These are phyloP conservation scores for Mucuna pruriens DNA, from an alignment of 306 rosid genomes.

Conservation along the genomic window DNA sequence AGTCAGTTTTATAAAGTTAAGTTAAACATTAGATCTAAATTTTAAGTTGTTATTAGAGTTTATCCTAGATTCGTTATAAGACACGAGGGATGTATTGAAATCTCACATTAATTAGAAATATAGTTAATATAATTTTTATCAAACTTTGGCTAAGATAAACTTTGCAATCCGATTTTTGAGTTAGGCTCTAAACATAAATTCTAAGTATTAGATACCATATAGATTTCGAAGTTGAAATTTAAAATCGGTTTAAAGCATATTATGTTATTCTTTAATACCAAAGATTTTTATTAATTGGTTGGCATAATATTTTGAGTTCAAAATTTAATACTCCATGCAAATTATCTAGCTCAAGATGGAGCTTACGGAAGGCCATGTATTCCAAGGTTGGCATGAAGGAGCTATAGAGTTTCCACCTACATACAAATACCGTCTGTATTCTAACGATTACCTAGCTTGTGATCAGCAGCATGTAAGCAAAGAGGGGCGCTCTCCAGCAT, in stretches of 20 bases:
- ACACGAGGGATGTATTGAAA: no score
- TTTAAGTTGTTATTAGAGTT: no score
- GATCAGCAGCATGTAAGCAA: slow-evolving; percentile 37
- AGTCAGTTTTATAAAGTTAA: no score
- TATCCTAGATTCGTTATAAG: no score
- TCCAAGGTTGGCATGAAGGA: slow-evolving; percentile 92
- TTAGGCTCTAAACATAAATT: no score
- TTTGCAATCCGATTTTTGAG: no score
- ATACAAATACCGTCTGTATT: slow-evolving; percentile 74
- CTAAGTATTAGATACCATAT: neutral
- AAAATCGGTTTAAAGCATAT: slow-evolving; percentile 18
- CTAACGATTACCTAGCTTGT: slow-evolving; percentile 60
- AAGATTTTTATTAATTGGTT: neutral
- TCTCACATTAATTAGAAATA: no score
- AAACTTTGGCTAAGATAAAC: no score
- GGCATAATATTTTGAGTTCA: neutral
- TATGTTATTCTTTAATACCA: neutral
- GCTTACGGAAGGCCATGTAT: slow-evolving; percentile 61
- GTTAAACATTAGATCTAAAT: no score
- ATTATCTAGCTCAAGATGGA: slow-evolving; percentile 73
- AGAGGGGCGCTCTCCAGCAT: slow-evolving; percentile 78
- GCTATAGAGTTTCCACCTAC: slow-evolving; percentile 82
- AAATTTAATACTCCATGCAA: slow-evolving; percentile 26
- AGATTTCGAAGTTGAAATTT: neutral
- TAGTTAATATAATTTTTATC: no score